Evolutionary conservation across 1,284 basidiomycete species (phyloP), one percentile per base, ranked within the genome.

Genomic region (Melampsora larici-populina): DNA sequence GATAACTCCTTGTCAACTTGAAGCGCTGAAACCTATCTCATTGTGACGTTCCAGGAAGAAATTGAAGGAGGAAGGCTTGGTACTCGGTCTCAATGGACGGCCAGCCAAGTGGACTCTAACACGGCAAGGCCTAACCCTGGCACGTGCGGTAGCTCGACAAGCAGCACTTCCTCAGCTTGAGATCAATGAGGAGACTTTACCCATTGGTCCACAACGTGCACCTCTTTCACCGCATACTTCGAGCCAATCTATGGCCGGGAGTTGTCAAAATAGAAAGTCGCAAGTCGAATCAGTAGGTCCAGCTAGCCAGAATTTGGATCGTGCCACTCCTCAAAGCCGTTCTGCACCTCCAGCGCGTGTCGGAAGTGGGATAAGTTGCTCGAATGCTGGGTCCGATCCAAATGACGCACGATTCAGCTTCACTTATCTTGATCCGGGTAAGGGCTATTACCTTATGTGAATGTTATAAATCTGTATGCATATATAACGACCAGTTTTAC

Each of bases 31-130:
- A n/a, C n/a, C n/a, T n/a, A n/a, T n/a, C n/a, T n/a, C n/a, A n/a
- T n/a, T n/a, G n/a, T n/a, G n/a, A n/a, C n/a, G 15, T 33, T 18
- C 18, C 18, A 75, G 73, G 58, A 83, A 83, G 74, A 83, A 81
- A n/a, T 79, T 84, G 15, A 82, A 83, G 58, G 74, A 81, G 46
- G 81, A 82, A 62, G 83, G 81, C 3, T 83, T 82, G 60, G 81
- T 83, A 18, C 46, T 55, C 36, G 81, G 81, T 55, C 80, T 80
- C 18, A 79, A 79, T 1, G 83, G 83, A 21, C 83, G 83, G 67
- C 83, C 83, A 9, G 79, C 82, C 0, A 72, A 80, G 13, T 84
- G 81, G 62, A 79, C 79, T 43, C 78, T 84, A 7, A 83, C 81
- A 64, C 80, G 81, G 29, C 79, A 82, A 51, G 83, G 83, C 3